These are phyloP conservation scores for Blastocystis hominis DNA, from an alignment of 352 stramenopile species.

Conservation along the genomic window DNA sequence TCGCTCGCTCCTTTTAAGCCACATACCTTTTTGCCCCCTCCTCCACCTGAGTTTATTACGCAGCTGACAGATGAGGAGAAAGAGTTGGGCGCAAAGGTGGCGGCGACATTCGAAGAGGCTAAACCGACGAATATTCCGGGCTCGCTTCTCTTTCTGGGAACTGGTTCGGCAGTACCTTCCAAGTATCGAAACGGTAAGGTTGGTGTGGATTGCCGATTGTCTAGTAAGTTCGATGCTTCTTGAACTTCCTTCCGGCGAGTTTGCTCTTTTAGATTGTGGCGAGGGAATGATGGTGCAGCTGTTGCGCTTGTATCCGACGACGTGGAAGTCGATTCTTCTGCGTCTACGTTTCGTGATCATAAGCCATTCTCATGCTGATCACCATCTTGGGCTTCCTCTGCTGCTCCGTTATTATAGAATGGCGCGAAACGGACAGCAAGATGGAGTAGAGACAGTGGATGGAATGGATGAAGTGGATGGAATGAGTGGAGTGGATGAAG, in stretches of 20 bases:
- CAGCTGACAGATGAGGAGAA: neutral
- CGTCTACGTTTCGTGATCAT: neutral
- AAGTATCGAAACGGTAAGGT: constrained; percentile 28
- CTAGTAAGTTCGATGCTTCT: constrained; percentile 23
- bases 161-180: constrained; percentile 34
- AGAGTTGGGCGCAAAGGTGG: neutral
- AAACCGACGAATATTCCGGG: neutral
- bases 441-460: too few relatives aligned
- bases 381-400: constrained; percentile 29
- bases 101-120: neutral
- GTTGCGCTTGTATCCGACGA: neutral
- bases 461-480: neutral
- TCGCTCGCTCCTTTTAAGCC: neutral
- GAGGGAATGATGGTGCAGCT: constrained; percentile 40
- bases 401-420: constrained; percentile 32
- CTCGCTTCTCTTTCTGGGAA: constrained; percentile 55
- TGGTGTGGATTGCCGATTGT: neutral
- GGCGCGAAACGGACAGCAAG: too few relatives aligned
- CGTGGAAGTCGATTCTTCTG: neutral
- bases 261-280: constrained; percentile 50
- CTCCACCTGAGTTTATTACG: neutral
- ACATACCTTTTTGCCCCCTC: too few relatives aligned
- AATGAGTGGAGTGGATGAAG: neutral
- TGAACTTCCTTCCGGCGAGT: neutral
- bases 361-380: constrained; percentile 54